Conservation (phyloP, 169 alveolate species). For the Eimeria maxima region DNA sequence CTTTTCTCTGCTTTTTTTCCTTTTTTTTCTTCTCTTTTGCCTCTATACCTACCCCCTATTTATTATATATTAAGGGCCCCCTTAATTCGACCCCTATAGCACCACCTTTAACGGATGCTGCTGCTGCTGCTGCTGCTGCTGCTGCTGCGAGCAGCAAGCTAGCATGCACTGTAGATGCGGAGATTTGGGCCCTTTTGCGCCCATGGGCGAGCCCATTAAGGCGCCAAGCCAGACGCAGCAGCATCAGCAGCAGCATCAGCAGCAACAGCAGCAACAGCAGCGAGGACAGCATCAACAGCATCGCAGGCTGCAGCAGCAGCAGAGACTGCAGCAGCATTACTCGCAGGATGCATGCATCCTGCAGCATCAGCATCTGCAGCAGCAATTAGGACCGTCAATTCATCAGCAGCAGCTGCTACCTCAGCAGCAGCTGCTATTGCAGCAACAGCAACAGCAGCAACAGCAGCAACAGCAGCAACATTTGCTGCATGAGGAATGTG, state of each 20-base stretch:
- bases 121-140: conserved; percentile 24
- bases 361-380: conserved; percentile 61
- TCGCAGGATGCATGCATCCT: background rate
- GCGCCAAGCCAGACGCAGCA: background rate
- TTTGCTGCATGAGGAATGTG: conserved; percentile 4
- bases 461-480: conserved; percentile 30
- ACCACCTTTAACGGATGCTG: background rate
- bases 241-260: conserved; percentile 40
- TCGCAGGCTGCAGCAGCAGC: conserved; percentile 71
- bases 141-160: background rate
- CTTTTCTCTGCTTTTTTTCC: background rate
- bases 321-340: conserved; percentile 14
- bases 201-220: background rate
- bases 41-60: background rate
- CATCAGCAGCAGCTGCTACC: conserved; percentile 25
- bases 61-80: background rate
- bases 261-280: conserved; percentile 18
- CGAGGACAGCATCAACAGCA: conserved; percentile 27
- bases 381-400: background rate
- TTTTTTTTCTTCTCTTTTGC: background rate
- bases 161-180: conserved; percentile 51
- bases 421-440: conserved; percentile 28
- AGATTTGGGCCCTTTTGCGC: conserved; percentile 18
- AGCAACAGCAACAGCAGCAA: conserved; percentile 17
- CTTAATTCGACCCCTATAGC: background rate